phyloP scores from a whole-genome alignment of 192 early-diverging fungal genomes.

The Helicostylum pulchrum region DNA sequence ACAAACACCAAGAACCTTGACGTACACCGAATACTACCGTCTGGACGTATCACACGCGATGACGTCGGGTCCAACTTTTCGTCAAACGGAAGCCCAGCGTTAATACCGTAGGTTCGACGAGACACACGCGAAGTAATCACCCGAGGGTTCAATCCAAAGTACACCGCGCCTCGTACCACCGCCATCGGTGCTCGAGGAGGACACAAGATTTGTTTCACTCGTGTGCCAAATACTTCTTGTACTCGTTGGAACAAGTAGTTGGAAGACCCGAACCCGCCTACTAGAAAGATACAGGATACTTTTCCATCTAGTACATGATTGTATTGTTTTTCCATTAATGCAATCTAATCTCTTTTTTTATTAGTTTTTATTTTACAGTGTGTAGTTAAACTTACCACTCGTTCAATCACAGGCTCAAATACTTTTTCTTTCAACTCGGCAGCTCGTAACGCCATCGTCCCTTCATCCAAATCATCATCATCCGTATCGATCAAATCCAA shows the following conservation, averaged over 20 bases:
- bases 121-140: slow-evolving; percentile 42
- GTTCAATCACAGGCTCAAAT: slow-evolving; percentile 28
- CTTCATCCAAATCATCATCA: slow-evolving; percentile 41
- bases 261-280: slow-evolving; percentile 54
- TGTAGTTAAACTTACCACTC: slow-evolving; percentile 39
- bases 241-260: slow-evolving; percentile 43
- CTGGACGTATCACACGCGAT: slow-evolving; percentile 41
- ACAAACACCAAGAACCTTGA: slow-evolving; percentile 34
- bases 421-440: slow-evolving; percentile 41
- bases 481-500: slow-evolving; percentile 32
- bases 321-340: slow-evolving; percentile 43
- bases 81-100: slow-evolving; percentile 46
- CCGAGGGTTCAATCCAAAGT: slow-evolving; percentile 42
- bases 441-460: slow-evolving; percentile 34
- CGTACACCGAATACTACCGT: slow-evolving; percentile 40
- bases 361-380: neutral
- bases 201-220: slow-evolving; percentile 39
- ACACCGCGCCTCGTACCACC: slow-evolving; percentile 54
- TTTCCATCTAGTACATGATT: slow-evolving; percentile 27
- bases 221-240: slow-evolving; percentile 34
- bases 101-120: slow-evolving; percentile 49
- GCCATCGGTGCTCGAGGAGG: slow-evolving; percentile 45
- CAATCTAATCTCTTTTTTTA: slow-evolving; percentile 27
- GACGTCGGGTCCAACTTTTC: slow-evolving; percentile 35
- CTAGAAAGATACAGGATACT: slow-evolving; percentile 48